A percentile compares a stretch with the other conserved stretches of the same genome.
phyloP scores from a whole-genome alignment of 345 rosid species.

The Eucalyptus marginata region DNA sequence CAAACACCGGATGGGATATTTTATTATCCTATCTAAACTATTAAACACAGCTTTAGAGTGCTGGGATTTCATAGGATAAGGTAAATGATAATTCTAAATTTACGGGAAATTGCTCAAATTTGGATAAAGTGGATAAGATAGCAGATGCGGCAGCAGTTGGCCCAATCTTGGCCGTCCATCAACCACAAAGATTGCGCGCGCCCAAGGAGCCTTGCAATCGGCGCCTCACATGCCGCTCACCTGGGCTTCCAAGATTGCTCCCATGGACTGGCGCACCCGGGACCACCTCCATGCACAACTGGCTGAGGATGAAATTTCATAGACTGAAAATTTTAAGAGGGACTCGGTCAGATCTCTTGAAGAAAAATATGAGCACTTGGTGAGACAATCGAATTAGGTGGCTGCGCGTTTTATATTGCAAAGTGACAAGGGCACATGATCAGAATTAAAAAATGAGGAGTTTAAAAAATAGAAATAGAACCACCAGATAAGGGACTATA shows the following conservation, averaged over 20 bases:
- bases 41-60: too few species aligned
- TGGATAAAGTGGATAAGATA: background rate
- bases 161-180: background rate
- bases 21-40: rapidly evolving
- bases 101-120: background rate
- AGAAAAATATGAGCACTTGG: background rate
- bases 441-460: background rate
- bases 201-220: background rate
- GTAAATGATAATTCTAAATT: background rate
- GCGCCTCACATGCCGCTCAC: background rate
- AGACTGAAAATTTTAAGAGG: background rate
- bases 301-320: background rate
- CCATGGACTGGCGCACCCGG: background rate
- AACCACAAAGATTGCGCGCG: background rate
- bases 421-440: background rate
- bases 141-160: background rate
- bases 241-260: background rate
- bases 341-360: background rate
- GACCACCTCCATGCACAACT: background rate
- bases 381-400: background rate
- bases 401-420: background rate
- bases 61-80: too few species aligned
- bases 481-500: background rate
- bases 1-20: too few species aligned
- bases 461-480: background rate